Evolutionary conservation across 805 yeast species (phyloP), one percentile per base, ranked within the genome.

Genomic region (Debaryomyces hansenii): DNA sequence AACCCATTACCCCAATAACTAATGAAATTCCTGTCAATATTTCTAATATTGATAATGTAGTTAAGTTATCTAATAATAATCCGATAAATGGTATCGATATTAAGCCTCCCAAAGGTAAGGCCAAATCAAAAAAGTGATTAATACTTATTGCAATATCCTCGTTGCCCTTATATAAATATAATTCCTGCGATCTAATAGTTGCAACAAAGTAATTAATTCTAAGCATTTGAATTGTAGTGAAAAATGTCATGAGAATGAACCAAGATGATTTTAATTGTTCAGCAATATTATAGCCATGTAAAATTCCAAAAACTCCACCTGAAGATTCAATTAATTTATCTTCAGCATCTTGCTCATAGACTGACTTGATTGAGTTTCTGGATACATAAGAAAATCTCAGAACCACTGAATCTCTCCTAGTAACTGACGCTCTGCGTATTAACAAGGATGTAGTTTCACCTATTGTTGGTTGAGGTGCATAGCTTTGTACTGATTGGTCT

Each of bases 141-240:
- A 89, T 66, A 10, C 58, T 55, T 20, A 75, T 62, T 1, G 95
- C 96, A 3, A 71, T 63, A 7, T 68, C 69, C 41, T 70, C 74
- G 53, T 72, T 71, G 10, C 79, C 80, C 8, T 53, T 35, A 45
- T 90, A 74, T 50, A 90, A 75, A 59, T 73, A 92, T 20, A 76
- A 77, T 72, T 90, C 95, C 69, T 91, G 97, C 0, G 96, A 72
- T 58, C 83, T 80, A 31, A 91, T 73, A 2, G 97, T 89, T 7
- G 97, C 97, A 45, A 91, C 94, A 66, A 90, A 92, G 65, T 88
- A 92, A 70, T 91, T 91, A 55, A 91, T 85, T 62, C 97, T 76
- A 37, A 92, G 75, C 97, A 91, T 91, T 64, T 90, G 95, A 47
- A 91, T 78, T 2, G 91, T 79, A 5, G 96, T 87, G 64, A 90